A percentile compares a stretch with the other conserved stretches of the same genome.
phyloP scores from a whole-genome alignment of 2,329 filamentous ascomycete species.

The Coniochaeta sp. region DNA sequence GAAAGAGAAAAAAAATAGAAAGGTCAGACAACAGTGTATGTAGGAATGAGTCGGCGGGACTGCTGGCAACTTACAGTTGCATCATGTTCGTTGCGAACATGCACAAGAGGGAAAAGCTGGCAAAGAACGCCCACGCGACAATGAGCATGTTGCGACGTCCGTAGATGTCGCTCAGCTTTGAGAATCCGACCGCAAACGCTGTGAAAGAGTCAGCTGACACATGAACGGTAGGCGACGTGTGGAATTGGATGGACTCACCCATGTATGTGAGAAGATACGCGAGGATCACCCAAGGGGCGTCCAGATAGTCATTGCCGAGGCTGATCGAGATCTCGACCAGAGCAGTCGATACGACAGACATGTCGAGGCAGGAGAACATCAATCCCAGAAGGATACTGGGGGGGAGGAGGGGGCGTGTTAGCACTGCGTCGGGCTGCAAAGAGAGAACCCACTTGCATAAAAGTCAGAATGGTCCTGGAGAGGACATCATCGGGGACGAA shows the following conservation, averaged over 20 bases:
- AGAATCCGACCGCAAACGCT: constrained; percentile 38
- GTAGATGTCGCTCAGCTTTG: constrained; percentile 53
- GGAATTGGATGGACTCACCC: constrained; percentile 25
- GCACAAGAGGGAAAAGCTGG: constrained; percentile 48
- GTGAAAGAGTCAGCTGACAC: neutral
- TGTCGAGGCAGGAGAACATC: constrained; percentile 50
- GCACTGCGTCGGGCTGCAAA: neutral
- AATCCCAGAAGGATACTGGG: constrained; percentile 42
- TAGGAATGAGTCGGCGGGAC: neutral
- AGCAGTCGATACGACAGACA: constrained; percentile 51
- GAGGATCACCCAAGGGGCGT: constrained; percentile 47
- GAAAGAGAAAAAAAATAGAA: no score
- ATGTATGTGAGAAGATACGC: constrained; percentile 51
- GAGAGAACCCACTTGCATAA: neutral
- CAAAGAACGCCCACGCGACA: constrained; percentile 45
- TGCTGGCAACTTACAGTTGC: constrained; percentile 33
- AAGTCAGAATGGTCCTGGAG: neutral
- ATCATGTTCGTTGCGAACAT: constrained; percentile 42
- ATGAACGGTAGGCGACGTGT: neutral
- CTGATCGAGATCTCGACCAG: constrained; percentile 49
- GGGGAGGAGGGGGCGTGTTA: constrained; percentile 21
- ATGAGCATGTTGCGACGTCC: constrained; percentile 44
- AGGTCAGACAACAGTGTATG: no score
- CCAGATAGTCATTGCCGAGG: constrained; percentile 37
- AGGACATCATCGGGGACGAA: neutral